Conservation (phyloP, 73 alveolate genomes). For the Tetrahymena thermophila region DNA sequence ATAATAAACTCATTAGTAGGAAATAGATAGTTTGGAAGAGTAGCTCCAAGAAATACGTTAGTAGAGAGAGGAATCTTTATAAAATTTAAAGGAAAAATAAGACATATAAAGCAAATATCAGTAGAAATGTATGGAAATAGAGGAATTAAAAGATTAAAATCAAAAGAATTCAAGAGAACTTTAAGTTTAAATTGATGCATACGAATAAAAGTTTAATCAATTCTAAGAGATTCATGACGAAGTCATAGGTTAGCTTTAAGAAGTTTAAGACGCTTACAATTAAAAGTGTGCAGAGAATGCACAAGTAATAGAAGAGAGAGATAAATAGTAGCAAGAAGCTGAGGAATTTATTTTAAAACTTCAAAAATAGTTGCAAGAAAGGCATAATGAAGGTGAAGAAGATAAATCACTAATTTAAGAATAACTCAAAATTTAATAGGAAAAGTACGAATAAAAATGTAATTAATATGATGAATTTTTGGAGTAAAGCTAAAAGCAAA, state of each 20-base stretch:
- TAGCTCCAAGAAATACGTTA: not conserved
- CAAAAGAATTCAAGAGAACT: not conserved
- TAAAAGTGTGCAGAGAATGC: not conserved
- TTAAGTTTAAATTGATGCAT: not conserved
- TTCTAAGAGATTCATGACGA: not conserved
- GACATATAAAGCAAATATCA: not conserved
- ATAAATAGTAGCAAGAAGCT: not conserved
- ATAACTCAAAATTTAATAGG: not conserved
- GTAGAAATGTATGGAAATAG: not conserved
- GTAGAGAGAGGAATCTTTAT: not conserved
- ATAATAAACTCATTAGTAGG: not conserved
- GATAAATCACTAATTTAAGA: not conserved
- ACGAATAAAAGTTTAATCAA: not conserved
- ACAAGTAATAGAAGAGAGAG: not conserved
- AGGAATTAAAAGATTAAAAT: not conserved
- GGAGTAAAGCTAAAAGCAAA: not conserved
- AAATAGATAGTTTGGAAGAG: not conserved
- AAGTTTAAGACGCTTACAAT: not conserved
- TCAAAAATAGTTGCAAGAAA: not conserved
- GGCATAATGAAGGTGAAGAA: not conserved
- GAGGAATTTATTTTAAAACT: not conserved
- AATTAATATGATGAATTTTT: not conserved
- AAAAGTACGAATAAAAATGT: not conserved
- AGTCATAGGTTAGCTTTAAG: not conserved
- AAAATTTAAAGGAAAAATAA: not conserved